Evolutionary conservation across 2,329 filamentous ascomycete genomes (phyloP).

Genomic region (Aspergillus quadricinctus): DNA sequence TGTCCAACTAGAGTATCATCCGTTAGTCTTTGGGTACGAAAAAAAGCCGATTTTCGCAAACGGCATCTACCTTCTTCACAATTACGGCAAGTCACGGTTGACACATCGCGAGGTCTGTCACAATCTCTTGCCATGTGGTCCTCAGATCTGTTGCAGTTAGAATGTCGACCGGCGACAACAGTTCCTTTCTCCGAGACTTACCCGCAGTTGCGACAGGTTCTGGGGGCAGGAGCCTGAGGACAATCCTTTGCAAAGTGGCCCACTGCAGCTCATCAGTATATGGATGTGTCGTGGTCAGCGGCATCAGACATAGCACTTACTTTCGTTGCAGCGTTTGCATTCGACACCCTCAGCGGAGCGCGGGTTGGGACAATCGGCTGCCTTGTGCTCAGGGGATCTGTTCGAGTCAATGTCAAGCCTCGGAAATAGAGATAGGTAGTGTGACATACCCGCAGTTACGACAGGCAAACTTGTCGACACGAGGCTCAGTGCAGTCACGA

Average conservation of each 20-base stretch:
- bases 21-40: slow-evolving; percentile 7
- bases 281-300: not conserved
- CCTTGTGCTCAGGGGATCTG: slow-evolving; percentile 43
- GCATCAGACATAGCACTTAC: slow-evolving; percentile 17
- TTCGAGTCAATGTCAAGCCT: slow-evolving; percentile 13
- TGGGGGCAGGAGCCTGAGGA: slow-evolving; percentile 30
- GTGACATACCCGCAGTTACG: slow-evolving; percentile 49
- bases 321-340: slow-evolving; percentile 41
- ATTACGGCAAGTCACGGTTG: slow-evolving; percentile 42
- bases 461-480: slow-evolving; percentile 41
- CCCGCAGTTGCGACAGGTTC: slow-evolving; percentile 45
- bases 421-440: not conserved
- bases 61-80: slow-evolving; percentile 38
- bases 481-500: slow-evolving; percentile 43
- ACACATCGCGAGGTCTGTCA: slow-evolving; percentile 38
- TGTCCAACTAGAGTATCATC: slow-evolving; percentile 33
- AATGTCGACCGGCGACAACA: not conserved
- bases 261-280: slow-evolving; percentile 21
- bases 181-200: slow-evolving; percentile 17
- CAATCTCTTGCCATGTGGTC: slow-evolving; percentile 43
- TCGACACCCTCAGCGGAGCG: slow-evolving; percentile 42
- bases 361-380: slow-evolving; percentile 46
- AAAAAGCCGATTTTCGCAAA: not conserved
- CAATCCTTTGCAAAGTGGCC: slow-evolving; percentile 47
- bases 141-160: slow-evolving; percentile 31